Evolutionary conservation across 176 grass and related monocot species (phyloP).

Genomic region (Lolium multiflorum): DNA sequence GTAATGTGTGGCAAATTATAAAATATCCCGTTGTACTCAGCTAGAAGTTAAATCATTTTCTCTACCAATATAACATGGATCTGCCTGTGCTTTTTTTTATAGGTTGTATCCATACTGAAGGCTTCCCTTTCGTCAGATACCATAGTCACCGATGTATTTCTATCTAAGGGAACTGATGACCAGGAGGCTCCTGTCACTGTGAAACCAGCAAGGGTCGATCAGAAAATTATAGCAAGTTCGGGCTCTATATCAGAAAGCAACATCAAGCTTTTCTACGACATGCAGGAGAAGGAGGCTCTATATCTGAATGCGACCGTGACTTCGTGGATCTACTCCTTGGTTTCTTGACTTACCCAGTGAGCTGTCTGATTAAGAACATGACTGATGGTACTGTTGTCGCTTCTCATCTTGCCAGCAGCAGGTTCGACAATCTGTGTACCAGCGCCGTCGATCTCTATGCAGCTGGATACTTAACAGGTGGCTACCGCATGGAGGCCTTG

Average conservation of each 20-base stretch:
- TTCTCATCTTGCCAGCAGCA: neutral
- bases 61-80: neutral
- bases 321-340: neutral
- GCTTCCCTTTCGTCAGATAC: neutral
- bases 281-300: neutral
- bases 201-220: neutral
- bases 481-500: fast-evolving
- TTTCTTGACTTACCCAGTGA: neutral
- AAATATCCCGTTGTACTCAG: neutral
- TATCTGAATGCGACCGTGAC: neutral
- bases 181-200: fast-evolving
- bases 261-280: conserved; percentile 22
- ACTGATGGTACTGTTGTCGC: no score
- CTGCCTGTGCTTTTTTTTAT: neutral
- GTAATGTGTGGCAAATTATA: no score
- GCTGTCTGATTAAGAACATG: neutral
- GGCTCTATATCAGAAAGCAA: neutral
- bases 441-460: neutral
- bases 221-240: neutral
- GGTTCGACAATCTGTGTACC: conserved; percentile 7
- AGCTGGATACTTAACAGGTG: neutral
- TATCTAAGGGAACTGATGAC: neutral
- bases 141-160: neutral
- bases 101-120: neutral
- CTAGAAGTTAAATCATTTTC: neutral